phyloP scores from a whole-genome alignment of 1,284 basidiomycete species.

The Ganoderma sinense region DNA sequence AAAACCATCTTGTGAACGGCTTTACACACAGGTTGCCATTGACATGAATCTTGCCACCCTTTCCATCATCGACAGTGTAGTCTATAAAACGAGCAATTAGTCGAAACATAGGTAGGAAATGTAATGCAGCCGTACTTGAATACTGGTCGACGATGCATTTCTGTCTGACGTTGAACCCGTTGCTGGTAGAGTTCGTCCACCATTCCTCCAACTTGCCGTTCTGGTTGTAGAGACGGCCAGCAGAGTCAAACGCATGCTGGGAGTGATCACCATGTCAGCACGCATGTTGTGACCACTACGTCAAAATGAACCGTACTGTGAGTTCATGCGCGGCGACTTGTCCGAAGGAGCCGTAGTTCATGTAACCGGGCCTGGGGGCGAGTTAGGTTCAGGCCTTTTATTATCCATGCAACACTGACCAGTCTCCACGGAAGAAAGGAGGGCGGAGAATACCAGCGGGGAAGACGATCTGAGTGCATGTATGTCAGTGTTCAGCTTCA shows the following conservation, averaged over 20 bases:
- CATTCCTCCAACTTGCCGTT: constrained; percentile 86
- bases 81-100: constrained; percentile 44
- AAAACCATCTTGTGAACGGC: neutral
- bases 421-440: constrained; percentile 89
- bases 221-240: constrained; percentile 85
- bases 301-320: constrained; percentile 56
- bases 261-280: constrained; percentile 14
- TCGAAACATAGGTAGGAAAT: too few species aligned
- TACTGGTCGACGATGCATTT: constrained; percentile 93
- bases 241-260: constrained; percentile 93
- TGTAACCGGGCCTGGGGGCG: constrained; percentile 76
- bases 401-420: constrained; percentile 56
- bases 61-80: constrained; percentile 86
- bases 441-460: constrained; percentile 95
- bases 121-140: constrained; percentile 63
- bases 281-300: neutral
- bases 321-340: constrained; percentile 91
- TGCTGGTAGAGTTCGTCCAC: constrained; percentile 88
- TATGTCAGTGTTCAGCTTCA: neutral
- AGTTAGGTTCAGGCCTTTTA: neutral
- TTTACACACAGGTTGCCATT: constrained; percentile 79
- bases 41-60: constrained; percentile 84
- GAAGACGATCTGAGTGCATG: constrained; percentile 82
- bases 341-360: constrained; percentile 93
- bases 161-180: constrained; percentile 85